Conservation (phyloP, 2,329 filamentous ascomycete genomes). For the Apiospora marii region DNA sequence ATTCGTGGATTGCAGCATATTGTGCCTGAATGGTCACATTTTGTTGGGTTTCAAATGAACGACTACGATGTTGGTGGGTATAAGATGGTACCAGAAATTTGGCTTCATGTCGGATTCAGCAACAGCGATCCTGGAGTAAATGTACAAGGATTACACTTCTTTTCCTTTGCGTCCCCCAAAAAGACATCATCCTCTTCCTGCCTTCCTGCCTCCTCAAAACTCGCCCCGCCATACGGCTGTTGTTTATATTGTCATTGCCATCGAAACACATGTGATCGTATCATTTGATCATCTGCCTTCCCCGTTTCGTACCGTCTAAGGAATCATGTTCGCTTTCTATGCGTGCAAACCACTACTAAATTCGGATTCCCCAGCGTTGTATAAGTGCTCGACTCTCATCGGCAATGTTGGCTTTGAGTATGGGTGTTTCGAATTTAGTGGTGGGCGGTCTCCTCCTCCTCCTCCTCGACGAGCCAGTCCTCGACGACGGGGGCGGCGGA, state of each 20-base stretch:
- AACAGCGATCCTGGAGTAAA: conserved; percentile 42
- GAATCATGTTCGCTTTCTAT: conserved; percentile 11
- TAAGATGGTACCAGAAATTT: conserved; percentile 31
- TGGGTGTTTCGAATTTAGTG: conserved; percentile 52
- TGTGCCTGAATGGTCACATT: not conserved
- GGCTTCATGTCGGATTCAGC: conserved; percentile 39
- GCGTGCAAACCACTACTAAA: conserved; percentile 6
- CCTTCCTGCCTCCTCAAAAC: conserved; percentile 12
- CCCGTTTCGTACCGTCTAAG: conserved; percentile 18
- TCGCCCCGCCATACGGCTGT: not conserved
- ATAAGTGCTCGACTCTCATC: conserved; percentile 6
- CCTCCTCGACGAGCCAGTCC: conserved; percentile 87
- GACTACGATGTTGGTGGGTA: not conserved
- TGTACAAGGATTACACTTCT: conserved; percentile 50
- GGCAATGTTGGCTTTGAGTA: not conserved
- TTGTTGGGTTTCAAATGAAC: not conserved
- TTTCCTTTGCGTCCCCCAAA: conserved; percentile 23
- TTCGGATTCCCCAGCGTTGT: conserved; percentile 10
- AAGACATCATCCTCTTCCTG: conserved; percentile 13
- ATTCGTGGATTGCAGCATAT: not conserved
- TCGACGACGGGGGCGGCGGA: conserved; percentile 64
- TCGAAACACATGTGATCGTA: conserved; percentile 12
- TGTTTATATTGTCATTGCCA: conserved; percentile 1
- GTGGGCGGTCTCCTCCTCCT: conserved; percentile 60
- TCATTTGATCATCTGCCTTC: conserved; percentile 6